Conservation (phyloP, 2,329 filamentous ascomycete species). For the Neurospora crassa region DNA sequence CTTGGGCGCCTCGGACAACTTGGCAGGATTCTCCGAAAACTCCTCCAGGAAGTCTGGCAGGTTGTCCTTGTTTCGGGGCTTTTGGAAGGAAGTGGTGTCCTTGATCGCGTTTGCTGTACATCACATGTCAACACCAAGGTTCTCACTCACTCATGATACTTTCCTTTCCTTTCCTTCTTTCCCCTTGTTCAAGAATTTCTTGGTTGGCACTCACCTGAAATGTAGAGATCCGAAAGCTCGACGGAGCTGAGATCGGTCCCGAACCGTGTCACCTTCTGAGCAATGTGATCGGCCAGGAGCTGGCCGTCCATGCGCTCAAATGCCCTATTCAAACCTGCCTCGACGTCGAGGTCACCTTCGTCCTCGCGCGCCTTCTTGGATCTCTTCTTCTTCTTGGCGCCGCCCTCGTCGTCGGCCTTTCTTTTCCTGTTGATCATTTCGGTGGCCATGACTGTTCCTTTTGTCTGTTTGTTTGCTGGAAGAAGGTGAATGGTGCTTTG, state of each 20-base stretch:
- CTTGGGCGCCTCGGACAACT: constrained; percentile 54
- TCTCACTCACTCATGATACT: constrained; percentile 1
- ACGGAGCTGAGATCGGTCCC: constrained; percentile 72
- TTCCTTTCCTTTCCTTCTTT: background rate
- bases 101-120: constrained; percentile 58
- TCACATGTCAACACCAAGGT: background rate
- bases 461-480: background rate
- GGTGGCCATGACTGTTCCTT: constrained; percentile 2
- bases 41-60: constrained; percentile 70
- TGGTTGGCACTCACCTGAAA: constrained; percentile 53
- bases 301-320: constrained; percentile 76
- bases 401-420: constrained; percentile 32
- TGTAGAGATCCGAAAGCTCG: constrained; percentile 72
- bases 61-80: constrained; percentile 58
- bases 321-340: constrained; percentile 68
- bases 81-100: constrained; percentile 68
- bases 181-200: background rate
- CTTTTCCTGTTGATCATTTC: constrained; percentile 41
- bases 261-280: constrained; percentile 67
- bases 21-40: constrained; percentile 45
- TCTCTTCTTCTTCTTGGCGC: constrained; percentile 34
- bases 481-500: background rate
- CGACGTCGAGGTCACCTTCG: constrained; percentile 51
- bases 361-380: constrained; percentile 42
- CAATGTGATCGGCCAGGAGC: constrained; percentile 76